phyloP scores from a whole-genome alignment of 768 basidiomycete species.

The Tulasnella calospora region DNA sequence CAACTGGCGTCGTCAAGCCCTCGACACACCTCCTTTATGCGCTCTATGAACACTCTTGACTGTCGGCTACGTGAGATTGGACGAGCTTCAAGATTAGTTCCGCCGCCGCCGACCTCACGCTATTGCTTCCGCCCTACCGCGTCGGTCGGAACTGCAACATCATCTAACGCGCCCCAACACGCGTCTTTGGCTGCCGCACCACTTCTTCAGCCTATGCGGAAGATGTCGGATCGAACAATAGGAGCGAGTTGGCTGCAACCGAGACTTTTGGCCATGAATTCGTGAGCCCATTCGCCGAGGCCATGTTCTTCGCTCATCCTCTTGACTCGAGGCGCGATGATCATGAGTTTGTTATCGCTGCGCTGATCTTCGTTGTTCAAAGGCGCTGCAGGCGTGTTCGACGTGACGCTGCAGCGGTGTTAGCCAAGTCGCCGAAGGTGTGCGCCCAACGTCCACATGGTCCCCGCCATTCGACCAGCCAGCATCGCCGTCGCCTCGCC shows the following conservation, averaged over 20 bases:
- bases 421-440: neutral
- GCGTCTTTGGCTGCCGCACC: neutral
- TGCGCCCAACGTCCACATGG: constrained; percentile 1
- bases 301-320: neutral
- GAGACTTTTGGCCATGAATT: neutral
- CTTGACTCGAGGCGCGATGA: neutral
- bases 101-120: neutral
- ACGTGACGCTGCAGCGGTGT: neutral
- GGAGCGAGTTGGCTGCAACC: neutral
- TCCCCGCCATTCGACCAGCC: neutral
- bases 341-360: neutral
- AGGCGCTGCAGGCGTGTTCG: neutral
- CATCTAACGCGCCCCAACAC: neutral
- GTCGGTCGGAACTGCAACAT: neutral
- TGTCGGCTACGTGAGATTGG: neutral
- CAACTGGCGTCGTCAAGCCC: neutral
- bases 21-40: neutral
- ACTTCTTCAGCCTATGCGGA: neutral
- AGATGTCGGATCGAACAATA: neutral
- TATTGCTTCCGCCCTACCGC: neutral
- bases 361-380: neutral
- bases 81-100: neutral
- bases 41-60: neutral
- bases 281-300: neutral
- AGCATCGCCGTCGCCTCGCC: neutral